phyloP scores from a whole-genome alignment of 2,329 filamentous ascomycete species.

The Aspergillus clavatus region DNA sequence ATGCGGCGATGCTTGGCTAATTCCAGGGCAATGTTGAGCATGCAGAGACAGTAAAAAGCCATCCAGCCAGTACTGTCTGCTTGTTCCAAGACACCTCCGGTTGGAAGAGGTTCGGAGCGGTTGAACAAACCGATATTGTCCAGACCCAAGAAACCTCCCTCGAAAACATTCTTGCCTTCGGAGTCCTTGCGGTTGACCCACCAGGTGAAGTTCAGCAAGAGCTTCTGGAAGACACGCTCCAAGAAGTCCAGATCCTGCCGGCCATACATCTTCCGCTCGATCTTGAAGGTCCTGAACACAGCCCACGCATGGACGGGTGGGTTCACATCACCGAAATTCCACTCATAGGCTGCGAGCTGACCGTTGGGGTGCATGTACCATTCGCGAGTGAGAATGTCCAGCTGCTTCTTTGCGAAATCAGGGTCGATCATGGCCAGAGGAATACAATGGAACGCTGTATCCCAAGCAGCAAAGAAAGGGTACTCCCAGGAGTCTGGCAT shows the following conservation, averaged over 20 bases:
- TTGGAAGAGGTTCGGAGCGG: slow-evolving; percentile 88
- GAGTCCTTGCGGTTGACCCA: slow-evolving; percentile 97
- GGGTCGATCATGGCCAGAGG: slow-evolving; percentile 95
- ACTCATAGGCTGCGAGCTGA: slow-evolving; percentile 87
- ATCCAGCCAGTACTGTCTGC: slow-evolving; percentile 98
- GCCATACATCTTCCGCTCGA: slow-evolving; percentile 95
- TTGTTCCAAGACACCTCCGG: slow-evolving; percentile 88
- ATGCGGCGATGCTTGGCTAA: slow-evolving; percentile 90
- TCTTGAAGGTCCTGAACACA: slow-evolving; percentile 94
- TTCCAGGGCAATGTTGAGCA: slow-evolving; percentile 95
- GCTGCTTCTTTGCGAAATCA: slow-evolving; percentile 95
- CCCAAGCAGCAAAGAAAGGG: slow-evolving; percentile 96
- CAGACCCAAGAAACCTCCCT: slow-evolving; percentile 88
- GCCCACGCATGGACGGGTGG: slow-evolving; percentile 96
- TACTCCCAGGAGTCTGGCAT: slow-evolving; percentile 99
- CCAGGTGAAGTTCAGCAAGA: slow-evolving; percentile 96
- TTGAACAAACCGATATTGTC: slow-evolving; percentile 99
- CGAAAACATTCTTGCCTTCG: slow-evolving; percentile 95
- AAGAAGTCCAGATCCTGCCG: slow-evolving; percentile 92
- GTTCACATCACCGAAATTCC: slow-evolving; percentile 97
- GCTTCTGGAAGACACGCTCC: slow-evolving; percentile 92
- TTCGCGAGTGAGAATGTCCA: slow-evolving; percentile 91
- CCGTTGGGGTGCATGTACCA: slow-evolving; percentile 99
- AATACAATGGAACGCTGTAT: slow-evolving; percentile 95
- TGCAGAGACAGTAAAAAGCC: slow-evolving; percentile 93